Evolutionary conservation across 2,329 filamentous ascomycete genomes (phyloP).

Genomic region (Pestalotiopsis sp.): DNA sequence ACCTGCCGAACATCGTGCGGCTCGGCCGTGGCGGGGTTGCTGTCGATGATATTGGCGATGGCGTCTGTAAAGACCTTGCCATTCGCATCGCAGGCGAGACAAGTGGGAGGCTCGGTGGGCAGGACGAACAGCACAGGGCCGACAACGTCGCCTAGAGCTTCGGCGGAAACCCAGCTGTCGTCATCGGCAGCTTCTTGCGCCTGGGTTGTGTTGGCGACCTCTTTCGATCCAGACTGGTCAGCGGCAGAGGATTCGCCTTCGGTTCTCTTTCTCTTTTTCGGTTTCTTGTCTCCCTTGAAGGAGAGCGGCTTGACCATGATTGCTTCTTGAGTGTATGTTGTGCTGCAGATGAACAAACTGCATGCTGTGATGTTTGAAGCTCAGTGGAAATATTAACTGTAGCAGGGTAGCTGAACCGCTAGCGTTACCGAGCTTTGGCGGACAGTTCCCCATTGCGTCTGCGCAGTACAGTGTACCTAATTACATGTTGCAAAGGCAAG

Average conservation of each 20-base stretch:
- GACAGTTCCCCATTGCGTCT: no score
- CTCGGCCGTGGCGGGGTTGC: slow-evolving; percentile 81
- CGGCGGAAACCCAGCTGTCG: slow-evolving; percentile 91
- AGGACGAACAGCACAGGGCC: slow-evolving; percentile 85
- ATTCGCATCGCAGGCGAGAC: slow-evolving; percentile 81
- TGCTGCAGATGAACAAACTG: neutral
- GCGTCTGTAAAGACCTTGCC: slow-evolving; percentile 83
- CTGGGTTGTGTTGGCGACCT: slow-evolving; percentile 34
- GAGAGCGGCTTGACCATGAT: slow-evolving; percentile 84
- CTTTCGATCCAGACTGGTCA: slow-evolving; percentile 34
- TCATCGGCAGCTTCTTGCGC: slow-evolving; percentile 58
- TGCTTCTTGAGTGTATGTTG: slow-evolving; percentile 14
- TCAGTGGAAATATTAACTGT: neutral
- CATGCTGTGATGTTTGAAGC: neutral
- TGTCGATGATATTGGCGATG: slow-evolving; percentile 88
- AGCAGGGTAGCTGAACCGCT: no score
- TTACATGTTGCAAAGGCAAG: no score
- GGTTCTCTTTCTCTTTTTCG: slow-evolving; percentile 85
- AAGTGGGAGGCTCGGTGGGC: slow-evolving; percentile 71
- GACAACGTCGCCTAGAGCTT: slow-evolving; percentile 70
- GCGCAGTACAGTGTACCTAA: no score
- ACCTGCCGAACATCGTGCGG: slow-evolving; percentile 96
- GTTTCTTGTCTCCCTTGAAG: slow-evolving; percentile 97
- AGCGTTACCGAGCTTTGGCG: no score
- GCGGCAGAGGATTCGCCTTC: slow-evolving; percentile 46